Conservation (phyloP, 176 grass and related monocot genomes). For the Carex myosuroides region DNA sequence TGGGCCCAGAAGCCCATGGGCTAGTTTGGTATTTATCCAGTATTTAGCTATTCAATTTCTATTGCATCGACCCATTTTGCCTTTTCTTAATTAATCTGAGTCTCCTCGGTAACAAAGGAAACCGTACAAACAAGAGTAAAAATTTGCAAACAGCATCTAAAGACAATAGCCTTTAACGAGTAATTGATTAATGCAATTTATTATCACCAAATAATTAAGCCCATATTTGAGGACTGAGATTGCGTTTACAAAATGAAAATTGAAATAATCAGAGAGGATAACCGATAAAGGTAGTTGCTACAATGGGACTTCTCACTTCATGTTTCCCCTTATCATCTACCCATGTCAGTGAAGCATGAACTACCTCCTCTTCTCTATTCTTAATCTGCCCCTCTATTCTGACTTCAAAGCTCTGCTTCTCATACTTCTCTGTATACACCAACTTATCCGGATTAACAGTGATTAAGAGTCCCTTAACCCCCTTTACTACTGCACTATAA, state of each 20-base stretch:
- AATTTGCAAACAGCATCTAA: background rate
- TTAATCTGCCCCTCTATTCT: constrained; percentile 38
- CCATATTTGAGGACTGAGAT: background rate
- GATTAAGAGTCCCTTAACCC: constrained; percentile 38
- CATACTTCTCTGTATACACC: constrained; percentile 43
- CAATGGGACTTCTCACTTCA: constrained; percentile 66
- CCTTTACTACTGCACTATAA: constrained; percentile 42
- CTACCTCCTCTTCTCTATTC: constrained; percentile 26
- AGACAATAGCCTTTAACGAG: background rate
- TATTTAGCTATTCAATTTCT: background rate
- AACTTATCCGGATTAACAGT: constrained; percentile 17
- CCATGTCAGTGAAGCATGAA: constrained; percentile 72
- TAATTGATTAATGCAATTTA: background rate
- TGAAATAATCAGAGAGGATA: background rate
- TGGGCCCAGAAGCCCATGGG: background rate
- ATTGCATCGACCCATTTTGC: background rate
- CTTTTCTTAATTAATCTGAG: background rate
- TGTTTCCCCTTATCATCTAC: constrained; percentile 59
- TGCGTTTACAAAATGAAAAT: background rate
- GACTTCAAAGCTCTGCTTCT: constrained; percentile 54
- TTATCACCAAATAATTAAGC: background rate
- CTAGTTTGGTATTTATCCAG: background rate
- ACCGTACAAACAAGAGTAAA: background rate
- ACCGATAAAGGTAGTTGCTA: constrained; percentile 39
- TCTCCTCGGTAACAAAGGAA: background rate